Conservation (phyloP, 192 early-diverging fungal species). For the Chytriomyces sp. region DNA sequence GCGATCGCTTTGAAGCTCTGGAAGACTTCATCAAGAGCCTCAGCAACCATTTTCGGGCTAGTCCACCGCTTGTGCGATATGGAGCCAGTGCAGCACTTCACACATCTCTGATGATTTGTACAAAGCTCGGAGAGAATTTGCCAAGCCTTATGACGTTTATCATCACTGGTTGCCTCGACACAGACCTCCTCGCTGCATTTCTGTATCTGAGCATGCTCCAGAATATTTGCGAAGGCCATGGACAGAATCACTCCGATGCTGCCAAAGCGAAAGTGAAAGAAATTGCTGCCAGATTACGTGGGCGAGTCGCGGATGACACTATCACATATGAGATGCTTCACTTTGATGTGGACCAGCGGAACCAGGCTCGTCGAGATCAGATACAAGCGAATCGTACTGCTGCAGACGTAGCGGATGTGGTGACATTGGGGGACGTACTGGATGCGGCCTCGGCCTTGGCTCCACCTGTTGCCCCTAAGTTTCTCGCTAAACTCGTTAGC, state of each 20-base stretch:
- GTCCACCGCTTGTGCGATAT: constrained; percentile 54
- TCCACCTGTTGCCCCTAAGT: constrained; percentile 43
- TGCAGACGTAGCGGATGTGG: not conserved
- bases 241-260: not conserved
- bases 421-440: constrained; percentile 36
- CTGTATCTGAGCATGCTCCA: constrained; percentile 57
- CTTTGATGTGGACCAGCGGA: constrained; percentile 10
- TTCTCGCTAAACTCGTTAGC: constrained; percentile 54
- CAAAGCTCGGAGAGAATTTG: constrained; percentile 38
- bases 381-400: no score
- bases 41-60: constrained; percentile 56
- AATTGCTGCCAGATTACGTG: constrained; percentile 23
- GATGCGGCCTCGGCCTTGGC: constrained; percentile 36
- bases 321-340: constrained; percentile 36
- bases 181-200: constrained; percentile 51
- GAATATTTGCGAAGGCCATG: not conserved
- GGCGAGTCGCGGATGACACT: constrained; percentile 4
- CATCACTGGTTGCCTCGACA: constrained; percentile 55
- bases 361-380: no score
- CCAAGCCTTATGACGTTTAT: constrained; percentile 43
- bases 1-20: constrained; percentile 33
- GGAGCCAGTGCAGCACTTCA: constrained; percentile 54
- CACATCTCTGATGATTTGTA: constrained; percentile 41
- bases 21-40: constrained; percentile 49
- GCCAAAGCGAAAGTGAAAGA: constrained; percentile 27